These are phyloP conservation scores for Acmispon strigosus DNA, from an alignment of 306 rosid genomes.

Conservation along the genomic window DNA sequence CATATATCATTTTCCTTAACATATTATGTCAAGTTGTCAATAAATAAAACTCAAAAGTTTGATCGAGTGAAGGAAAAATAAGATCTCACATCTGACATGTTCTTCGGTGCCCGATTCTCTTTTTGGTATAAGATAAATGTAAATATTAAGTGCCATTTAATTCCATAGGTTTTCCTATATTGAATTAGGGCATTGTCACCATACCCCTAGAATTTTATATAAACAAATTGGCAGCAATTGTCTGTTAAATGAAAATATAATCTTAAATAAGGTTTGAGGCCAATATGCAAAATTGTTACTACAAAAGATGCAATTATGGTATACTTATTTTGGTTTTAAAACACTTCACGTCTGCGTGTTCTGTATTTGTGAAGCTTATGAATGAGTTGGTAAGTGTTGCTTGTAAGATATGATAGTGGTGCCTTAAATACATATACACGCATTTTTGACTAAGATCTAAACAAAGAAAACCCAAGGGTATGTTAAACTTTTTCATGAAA, in stretches of 20 bases:
- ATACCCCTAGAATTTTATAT: too few species aligned
- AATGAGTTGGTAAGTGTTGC: conserved; percentile 27
- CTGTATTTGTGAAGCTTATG: conserved; percentile 11
- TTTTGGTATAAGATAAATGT: too few species aligned
- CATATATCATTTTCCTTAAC: too few species aligned
- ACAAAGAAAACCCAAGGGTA: not conserved
- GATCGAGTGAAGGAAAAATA: too few species aligned
- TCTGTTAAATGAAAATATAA: not conserved
- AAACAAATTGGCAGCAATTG: not conserved
- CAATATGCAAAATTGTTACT: not conserved
- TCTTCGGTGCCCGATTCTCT: too few species aligned
- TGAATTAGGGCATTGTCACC: too few species aligned
- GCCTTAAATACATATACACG: conserved; percentile 20
- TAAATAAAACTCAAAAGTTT: too few species aligned
- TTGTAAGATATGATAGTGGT: conserved; percentile 35
- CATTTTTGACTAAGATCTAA: not conserved
- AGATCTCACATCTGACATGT: too few species aligned
- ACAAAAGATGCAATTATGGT: not conserved
- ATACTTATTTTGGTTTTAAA: not conserved
- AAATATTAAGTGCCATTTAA: too few species aligned
- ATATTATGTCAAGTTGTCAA: too few species aligned
- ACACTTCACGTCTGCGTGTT: not conserved
- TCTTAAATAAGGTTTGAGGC: not conserved
- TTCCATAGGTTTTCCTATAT: too few species aligned
- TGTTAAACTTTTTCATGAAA: not conserved